Conservation (phyloP, 352 stramenopile species). For the Elongisporangium anandrum region DNA sequence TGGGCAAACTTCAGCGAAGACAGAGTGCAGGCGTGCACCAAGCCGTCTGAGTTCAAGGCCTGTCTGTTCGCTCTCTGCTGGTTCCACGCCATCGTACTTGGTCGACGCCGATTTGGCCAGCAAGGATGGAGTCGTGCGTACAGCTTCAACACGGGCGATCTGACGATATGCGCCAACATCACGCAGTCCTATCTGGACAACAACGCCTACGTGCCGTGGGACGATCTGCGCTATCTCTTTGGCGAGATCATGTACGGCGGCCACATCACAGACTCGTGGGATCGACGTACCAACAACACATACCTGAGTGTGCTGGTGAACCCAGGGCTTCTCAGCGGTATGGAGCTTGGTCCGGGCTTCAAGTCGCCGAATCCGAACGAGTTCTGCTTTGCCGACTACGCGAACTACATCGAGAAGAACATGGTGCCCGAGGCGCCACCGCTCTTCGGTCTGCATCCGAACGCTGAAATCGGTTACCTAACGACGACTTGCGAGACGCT, state of each 20-base stretch:
- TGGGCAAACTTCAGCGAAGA: slow-evolving; percentile 95
- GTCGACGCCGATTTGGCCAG: slow-evolving; percentile 89
- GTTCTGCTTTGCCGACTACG: slow-evolving; percentile 81
- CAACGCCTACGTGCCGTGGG: slow-evolving; percentile 90
- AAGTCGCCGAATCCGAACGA: slow-evolving; percentile 87
- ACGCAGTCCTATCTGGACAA: slow-evolving; percentile 92
- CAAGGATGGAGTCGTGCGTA: slow-evolving; percentile 94
- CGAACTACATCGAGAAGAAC: slow-evolving; percentile 92
- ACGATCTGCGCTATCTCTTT: slow-evolving; percentile 95
- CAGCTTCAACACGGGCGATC: slow-evolving; percentile 95
- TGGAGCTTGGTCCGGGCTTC: slow-evolving; percentile 94
- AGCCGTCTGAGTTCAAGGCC: slow-evolving; percentile 90
- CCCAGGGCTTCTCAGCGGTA: slow-evolving; percentile 72
- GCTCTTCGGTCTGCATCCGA: slow-evolving; percentile 93
- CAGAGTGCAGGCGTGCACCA: slow-evolving; percentile 80
- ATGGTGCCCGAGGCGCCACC: slow-evolving; percentile 90
- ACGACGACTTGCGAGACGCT: slow-evolving; percentile 90
- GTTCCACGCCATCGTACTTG: slow-evolving; percentile 95
- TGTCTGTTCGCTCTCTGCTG: slow-evolving; percentile 94
- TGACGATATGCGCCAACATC: slow-evolving; percentile 95
- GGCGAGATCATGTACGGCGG: slow-evolving; percentile 97
- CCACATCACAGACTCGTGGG: slow-evolving; percentile 95
- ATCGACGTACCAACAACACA: slow-evolving; percentile 94
- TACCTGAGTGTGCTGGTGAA: slow-evolving; percentile 92
- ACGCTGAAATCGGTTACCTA: slow-evolving; percentile 95